Evolutionary conservation across 140 eudicot species (phyloP), one percentile per base, ranked within the genome.

Genomic region (Bidens hawaiensis): DNA sequence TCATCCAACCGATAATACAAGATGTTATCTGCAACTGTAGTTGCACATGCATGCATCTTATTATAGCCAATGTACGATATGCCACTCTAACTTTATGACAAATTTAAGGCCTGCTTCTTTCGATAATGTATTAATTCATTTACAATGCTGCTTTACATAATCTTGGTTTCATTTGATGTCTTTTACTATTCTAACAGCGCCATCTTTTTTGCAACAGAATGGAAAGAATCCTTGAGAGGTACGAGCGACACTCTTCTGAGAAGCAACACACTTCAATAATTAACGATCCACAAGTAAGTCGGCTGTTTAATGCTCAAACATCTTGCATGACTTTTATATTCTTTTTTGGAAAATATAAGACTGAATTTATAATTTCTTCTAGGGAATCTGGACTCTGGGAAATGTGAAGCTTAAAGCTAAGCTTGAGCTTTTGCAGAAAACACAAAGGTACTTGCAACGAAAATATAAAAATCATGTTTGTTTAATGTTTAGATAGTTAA

Each of bases 151-250:
- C 38, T 26, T 54, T 26, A 38, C 13, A 38, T 38, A 13, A 21
- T 13, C 11, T 18, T 64, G 59, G 53, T 40, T 45, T 73, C 17
- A 27, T 58, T 34, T 73, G 53, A 33, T 33, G 25, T 30, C 31
- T 1, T 36, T 33, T 53, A 42, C 12, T 4, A 11, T 45, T 43
- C 19, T 73, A 28, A 16, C 46, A 58, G 24, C 55, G 23, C 62
- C 62, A 50, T 52, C 10, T 23, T 73, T 31, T 62, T 69, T 21
- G 24, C 38, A 51, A 67, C 83, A 87, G 97, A 77, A 90, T 87
- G 97, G 96, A 90, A 63, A 87, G 80, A 83, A 87, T 90, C 64
- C 94, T 90, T 31, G 90, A 84, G 64, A 76, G 91, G 65, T 86
- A 90, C 21, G 96, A 90, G 65, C 76, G 91, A 59, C 76, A 87